Evolutionary conservation across 129 eudicot species (phyloP).

Genomic region (Flaveria bidentis): DNA sequence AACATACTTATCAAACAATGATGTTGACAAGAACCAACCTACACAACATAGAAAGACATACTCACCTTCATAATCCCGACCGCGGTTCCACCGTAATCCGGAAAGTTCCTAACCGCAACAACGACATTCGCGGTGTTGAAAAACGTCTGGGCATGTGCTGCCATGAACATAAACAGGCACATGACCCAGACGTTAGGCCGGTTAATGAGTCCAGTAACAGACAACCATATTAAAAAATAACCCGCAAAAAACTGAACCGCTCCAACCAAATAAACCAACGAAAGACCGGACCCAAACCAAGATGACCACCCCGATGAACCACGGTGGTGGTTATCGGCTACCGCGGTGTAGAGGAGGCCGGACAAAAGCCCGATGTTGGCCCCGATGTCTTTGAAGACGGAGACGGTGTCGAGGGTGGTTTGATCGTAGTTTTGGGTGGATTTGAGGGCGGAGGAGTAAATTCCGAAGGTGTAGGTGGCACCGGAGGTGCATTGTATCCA

Average conservation of each 20-base stretch:
- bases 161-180: conserved; percentile 83
- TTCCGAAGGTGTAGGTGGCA: conserved; percentile 81
- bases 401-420: conserved; percentile 80
- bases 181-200: conserved; percentile 49
- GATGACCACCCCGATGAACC: conserved; percentile 34
- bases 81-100: conserved; percentile 66
- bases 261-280: conserved; percentile 70
- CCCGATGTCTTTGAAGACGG: conserved; percentile 96
- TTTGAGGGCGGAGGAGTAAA: conserved; percentile 81
- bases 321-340: conserved; percentile 14
- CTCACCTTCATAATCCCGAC: conserved; percentile 95
- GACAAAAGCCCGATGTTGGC: conserved; percentile 82
- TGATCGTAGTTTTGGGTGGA: conserved; percentile 73
- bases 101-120: conserved; percentile 72
- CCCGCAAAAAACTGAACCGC: conserved; percentile 74
- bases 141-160: conserved; percentile 88
- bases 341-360: conserved; percentile 72
- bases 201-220: conserved; percentile 54
- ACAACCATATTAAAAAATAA: conserved; percentile 71
- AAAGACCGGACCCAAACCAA: conserved; percentile 40
- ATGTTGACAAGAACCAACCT: no score
- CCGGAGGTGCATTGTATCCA: conserved; percentile 93
- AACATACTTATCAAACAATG: no score
- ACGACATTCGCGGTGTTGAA: conserved; percentile 80
- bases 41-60: neutral